Conservation (phyloP, 176 grass and related monocot genomes). For the maize (Zea mays) region DNA sequence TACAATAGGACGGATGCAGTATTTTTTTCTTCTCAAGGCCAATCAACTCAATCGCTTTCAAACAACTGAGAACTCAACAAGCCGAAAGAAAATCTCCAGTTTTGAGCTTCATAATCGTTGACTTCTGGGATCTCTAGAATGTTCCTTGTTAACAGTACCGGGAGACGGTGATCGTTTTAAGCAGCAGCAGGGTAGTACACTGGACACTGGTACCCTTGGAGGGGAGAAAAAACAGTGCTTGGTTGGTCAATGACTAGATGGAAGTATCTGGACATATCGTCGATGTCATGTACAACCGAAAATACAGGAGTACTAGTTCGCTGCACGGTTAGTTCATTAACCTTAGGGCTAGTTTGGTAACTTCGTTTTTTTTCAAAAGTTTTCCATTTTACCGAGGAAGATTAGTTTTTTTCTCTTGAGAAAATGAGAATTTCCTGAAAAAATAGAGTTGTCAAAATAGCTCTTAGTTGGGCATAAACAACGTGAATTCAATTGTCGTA, state of each 20-base stretch:
- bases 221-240: too few relatives aligned
- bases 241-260: neutral
- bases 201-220: neutral
- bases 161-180: neutral
- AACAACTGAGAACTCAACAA: neutral
- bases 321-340: neutral
- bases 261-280: neutral
- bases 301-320: neutral
- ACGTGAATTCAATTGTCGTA: too few relatives aligned
- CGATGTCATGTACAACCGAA: neutral
- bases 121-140: neutral
- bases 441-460: too few relatives aligned
- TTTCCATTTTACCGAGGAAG: too few relatives aligned
- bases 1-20: neutral
- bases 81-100: too few relatives aligned
- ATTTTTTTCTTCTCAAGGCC: neutral
- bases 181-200: neutral
- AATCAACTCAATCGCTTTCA: neutral
- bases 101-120: neutral
- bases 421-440: too few relatives aligned
- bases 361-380: neutral
- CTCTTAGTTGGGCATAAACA: neutral
- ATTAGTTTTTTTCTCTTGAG: too few relatives aligned
- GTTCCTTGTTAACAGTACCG: neutral
- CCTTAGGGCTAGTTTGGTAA: neutral